A percentile compares a stretch with the other conserved stretches of the same genome.
Conservation (phyloP, 2,329 filamentous ascomycete genomes). For the Colletotrichum orchidophilum region DNA sequence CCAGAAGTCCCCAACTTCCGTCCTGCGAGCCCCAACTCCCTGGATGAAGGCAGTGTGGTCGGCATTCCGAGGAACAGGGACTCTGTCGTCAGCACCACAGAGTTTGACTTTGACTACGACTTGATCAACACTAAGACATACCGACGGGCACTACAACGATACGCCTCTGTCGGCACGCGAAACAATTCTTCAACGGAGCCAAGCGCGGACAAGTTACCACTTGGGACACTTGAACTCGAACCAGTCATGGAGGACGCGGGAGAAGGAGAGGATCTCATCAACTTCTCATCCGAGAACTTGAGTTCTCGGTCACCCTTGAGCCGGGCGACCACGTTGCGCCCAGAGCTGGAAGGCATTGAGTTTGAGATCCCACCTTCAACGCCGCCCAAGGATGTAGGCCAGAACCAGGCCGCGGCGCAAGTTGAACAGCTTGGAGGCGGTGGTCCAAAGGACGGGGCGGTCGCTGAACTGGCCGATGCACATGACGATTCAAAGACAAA, state of each 20-base stretch:
- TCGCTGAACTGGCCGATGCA: neutral
- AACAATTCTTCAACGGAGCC: neutral
- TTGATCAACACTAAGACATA: constrained; percentile 28
- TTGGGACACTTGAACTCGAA: neutral
- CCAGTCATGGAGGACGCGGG: neutral
- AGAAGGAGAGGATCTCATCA: neutral
- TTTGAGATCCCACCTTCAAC: neutral
- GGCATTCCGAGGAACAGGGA: neutral
- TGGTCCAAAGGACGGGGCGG: neutral
- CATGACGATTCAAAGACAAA: neutral
- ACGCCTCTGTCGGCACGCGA: neutral
- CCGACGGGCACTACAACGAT: constrained; percentile 15
- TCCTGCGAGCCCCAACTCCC: neutral
- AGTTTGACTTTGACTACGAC: constrained; percentile 30
- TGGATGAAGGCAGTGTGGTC: neutral
- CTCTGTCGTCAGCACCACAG: constrained; percentile 28
- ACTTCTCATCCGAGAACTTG: neutral
- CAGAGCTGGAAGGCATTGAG: neutral
- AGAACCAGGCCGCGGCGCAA: neutral
- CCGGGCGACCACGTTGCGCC: constrained; percentile 14
- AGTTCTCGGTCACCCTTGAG: neutral
- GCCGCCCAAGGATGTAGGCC: neutral
- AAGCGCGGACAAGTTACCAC: neutral
- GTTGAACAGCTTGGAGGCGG: neutral
- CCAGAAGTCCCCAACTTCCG: neutral